Percentiles rank a stretch among this genome's conserved stretches.
Evolutionary conservation across 1,139 yeast species (phyloP).

Genomic region (Fermentozyma sake): DNA sequence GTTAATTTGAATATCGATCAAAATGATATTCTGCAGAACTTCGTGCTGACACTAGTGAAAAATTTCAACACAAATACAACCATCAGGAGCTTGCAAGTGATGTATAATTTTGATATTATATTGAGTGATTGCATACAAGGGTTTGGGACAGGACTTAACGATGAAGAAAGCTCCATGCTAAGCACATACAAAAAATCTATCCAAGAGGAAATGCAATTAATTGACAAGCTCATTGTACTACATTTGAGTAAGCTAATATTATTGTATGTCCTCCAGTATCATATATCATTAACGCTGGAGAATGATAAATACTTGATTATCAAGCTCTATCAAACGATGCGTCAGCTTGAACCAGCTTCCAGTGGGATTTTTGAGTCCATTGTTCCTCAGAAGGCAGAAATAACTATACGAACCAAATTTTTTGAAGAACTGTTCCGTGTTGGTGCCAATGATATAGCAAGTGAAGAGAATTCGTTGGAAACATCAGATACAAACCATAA

Average conservation of each 20-base stretch:
- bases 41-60: too few species aligned
- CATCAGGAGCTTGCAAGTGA: slow-evolving; percentile 22
- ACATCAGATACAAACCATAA: slow-evolving; percentile 29
- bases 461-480: slow-evolving; percentile 14
- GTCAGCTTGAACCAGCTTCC: slow-evolving; percentile 4
- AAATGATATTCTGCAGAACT: slow-evolving; percentile 3
- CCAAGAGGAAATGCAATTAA: slow-evolving; percentile 7
- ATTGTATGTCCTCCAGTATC: slow-evolving; percentile 7
- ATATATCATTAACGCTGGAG: slow-evolving; percentile 8
- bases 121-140: slow-evolving; percentile 15
- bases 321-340: slow-evolving; percentile 15
- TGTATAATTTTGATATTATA: slow-evolving; percentile 23
- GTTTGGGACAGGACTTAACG: slow-evolving; percentile 2
- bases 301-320: slow-evolving; percentile 26
- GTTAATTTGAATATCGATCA: slow-evolving; percentile 1
- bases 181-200: slow-evolving; percentile 6
- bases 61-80: slow-evolving; percentile 20
- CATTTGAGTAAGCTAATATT: slow-evolving; percentile 18
- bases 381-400: slow-evolving; percentile 16
- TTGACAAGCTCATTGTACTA: slow-evolving; percentile 12
- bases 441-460: slow-evolving; percentile 8
- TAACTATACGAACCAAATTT: slow-evolving; percentile 23
- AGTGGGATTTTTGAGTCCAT: slow-evolving; percentile 1
- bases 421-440: slow-evolving; percentile 25
- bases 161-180: slow-evolving; percentile 2